Conservation (phyloP, 2,329 filamentous ascomycete genomes). For the Xylaria multiplex region DNA sequence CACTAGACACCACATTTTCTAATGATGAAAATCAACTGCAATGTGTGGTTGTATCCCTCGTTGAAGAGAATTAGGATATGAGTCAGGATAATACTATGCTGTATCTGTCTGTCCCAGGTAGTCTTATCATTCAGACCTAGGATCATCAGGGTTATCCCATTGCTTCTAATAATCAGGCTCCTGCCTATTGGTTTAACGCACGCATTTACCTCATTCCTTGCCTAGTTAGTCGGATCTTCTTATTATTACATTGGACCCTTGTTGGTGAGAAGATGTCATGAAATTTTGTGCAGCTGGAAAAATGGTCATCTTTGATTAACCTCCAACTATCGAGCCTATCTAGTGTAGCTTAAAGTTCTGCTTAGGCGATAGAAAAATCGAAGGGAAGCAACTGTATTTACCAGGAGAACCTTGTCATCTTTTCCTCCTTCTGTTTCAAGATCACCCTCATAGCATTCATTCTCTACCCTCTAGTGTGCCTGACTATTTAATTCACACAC, state of each 20-base stretch:
- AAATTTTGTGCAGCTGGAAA: background rate
- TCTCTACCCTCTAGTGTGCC: background rate
- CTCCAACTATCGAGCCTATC: background rate
- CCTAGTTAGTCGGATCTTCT: background rate
- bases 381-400: background rate
- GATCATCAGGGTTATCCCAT: background rate
- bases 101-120: background rate
- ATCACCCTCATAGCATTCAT: background rate
- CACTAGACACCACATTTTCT: background rate
- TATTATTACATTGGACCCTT: background rate
- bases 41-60: background rate
- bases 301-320: background rate
- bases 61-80: background rate
- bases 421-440: background rate
- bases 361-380: background rate
- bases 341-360: background rate
- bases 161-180: background rate
- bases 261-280: background rate
- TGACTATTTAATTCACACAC: too few relatives aligned
- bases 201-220: background rate
- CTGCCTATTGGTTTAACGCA: background rate
- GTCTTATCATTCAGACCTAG: background rate
- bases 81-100: background rate
- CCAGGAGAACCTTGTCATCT: background rate
- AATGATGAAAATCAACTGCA: background rate